Conservation (phyloP, 495 filamentous ascomycete genomes). For the Penicillium goetzii region DNA sequence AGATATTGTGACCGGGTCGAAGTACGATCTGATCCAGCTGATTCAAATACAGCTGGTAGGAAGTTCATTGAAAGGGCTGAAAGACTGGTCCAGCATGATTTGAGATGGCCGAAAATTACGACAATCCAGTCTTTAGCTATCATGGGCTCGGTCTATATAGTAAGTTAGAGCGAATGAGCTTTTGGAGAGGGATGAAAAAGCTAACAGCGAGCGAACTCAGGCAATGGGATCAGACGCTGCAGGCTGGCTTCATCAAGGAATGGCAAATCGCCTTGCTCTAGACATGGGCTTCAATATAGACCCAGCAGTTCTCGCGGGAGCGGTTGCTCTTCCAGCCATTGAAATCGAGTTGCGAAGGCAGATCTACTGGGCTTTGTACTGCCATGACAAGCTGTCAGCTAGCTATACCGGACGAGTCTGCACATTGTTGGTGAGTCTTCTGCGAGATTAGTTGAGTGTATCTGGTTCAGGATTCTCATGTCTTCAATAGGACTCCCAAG, state of each 20-base stretch:
- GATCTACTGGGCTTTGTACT: conserved; percentile 39
- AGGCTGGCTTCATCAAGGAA: conserved; percentile 37
- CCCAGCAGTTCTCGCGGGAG: conserved; percentile 27
- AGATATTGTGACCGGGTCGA: conserved; percentile 69
- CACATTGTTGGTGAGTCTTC: conserved; percentile 32
- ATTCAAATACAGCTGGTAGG: conserved; percentile 68
- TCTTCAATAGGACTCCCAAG: conserved; percentile 32
- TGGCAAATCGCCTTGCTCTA: conserved; percentile 33
- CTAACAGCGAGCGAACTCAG: conserved; percentile 2
- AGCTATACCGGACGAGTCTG: conserved; percentile 39
- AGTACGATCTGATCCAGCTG: conserved; percentile 62
- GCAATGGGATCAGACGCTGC: conserved; percentile 36
- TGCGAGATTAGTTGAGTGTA: not conserved
- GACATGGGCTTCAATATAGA: conserved; percentile 41
- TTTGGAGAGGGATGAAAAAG: not conserved
- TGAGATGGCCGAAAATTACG: conserved; percentile 65
- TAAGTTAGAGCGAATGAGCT: conserved; percentile 7
- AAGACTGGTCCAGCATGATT: conserved; percentile 56
- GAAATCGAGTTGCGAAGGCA: conserved; percentile 38
- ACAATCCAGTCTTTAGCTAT: conserved; percentile 79
- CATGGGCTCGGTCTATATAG: conserved; percentile 54
- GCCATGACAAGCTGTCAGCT: conserved; percentile 36
- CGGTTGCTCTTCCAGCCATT: conserved; percentile 24
- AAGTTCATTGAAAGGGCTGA: conserved; percentile 73
- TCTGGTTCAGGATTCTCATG: not conserved